These are phyloP conservation scores for Eremomyces bilateralis DNA, from an alignment of 495 filamentous ascomycete species.

Conservation along the genomic window DNA sequence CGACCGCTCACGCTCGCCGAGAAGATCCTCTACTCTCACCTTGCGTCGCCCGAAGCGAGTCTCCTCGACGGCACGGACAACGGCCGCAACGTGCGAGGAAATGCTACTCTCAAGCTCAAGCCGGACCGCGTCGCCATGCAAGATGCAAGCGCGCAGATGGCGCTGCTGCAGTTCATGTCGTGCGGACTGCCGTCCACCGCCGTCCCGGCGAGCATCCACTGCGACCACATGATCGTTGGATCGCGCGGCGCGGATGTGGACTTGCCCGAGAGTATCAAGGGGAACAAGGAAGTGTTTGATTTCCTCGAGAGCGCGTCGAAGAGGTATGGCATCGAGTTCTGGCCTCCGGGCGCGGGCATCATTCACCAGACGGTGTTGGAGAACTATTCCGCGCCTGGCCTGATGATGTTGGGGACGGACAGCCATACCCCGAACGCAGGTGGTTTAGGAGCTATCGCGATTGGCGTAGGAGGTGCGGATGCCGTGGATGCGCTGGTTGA, in stretches of 20 bases:
- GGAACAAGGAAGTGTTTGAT: conserved; percentile 94
- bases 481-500: conserved; percentile 93
- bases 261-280: conserved; percentile 64
- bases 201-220: conserved; percentile 96
- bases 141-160: conserved; percentile 97
- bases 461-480: conserved; percentile 93
- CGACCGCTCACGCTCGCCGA: conserved; percentile 72
- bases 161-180: conserved; percentile 93
- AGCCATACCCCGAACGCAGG: conserved; percentile 95
- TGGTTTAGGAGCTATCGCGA: conserved; percentile 81
- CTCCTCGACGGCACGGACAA: conserved; percentile 56
- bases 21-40: conserved; percentile 94
- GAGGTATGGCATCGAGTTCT: conserved; percentile 97
- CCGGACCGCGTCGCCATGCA: conserved; percentile 97
- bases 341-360: conserved; percentile 96
- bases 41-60: conserved; percentile 69
- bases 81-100: conserved; percentile 60
- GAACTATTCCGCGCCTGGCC: conserved; percentile 89
- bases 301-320: conserved; percentile 86
- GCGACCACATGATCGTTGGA: conserved; percentile 97
- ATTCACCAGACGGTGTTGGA: conserved; percentile 97
- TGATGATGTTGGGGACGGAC: conserved; percentile 99
- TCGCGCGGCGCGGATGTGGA: conserved; percentile 74
- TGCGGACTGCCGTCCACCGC: conserved; percentile 76
- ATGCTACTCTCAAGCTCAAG: conserved; percentile 89